Percentiles rank a stretch among this genome's conserved stretches.
These are phyloP conservation scores for Chalaropsis thielavioides DNA, from an alignment of 2,329 filamentous ascomycete species.

Conservation along the genomic window DNA sequence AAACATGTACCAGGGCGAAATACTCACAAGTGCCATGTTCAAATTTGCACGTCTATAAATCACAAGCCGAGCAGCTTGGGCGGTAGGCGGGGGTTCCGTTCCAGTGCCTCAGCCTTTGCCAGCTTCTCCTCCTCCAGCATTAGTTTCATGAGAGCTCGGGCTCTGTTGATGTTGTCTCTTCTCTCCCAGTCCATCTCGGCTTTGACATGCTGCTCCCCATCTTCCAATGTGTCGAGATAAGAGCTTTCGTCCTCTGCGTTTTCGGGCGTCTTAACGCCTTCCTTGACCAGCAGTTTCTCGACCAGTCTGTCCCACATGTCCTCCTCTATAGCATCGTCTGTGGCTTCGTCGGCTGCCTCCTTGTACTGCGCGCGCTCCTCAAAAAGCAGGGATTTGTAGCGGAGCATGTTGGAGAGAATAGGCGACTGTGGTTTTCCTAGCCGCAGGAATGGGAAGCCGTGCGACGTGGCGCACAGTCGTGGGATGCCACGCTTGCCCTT, in stretches of 20 bases:
- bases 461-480: constrained; percentile 36
- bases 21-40: not conserved
- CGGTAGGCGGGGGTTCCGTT: constrained; percentile 10
- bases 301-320: constrained; percentile 37
- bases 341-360: constrained; percentile 28
- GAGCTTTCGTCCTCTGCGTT: not conserved
- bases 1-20: not conserved
- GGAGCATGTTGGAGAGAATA: constrained; percentile 43
- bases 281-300: constrained; percentile 19
- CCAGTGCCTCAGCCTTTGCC: constrained; percentile 23
- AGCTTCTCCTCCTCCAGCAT: constrained; percentile 28
- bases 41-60: not conserved
- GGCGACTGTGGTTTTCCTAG: constrained; percentile 49
- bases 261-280: constrained; percentile 7
- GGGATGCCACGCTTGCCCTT: constrained; percentile 41
- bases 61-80: constrained; percentile 11
- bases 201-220: constrained; percentile 35
- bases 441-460: constrained; percentile 49
- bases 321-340: constrained; percentile 26
- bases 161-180: constrained; percentile 30
- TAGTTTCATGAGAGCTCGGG: constrained; percentile 29
- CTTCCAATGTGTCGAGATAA: constrained; percentile 19
- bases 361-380: constrained; percentile 27
- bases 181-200: constrained; percentile 24
- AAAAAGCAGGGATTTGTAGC: constrained; percentile 33